Evolutionary conservation across 2,329 filamentous ascomycete species (phyloP).

Genomic region (Canariomyces notabilis): DNA sequence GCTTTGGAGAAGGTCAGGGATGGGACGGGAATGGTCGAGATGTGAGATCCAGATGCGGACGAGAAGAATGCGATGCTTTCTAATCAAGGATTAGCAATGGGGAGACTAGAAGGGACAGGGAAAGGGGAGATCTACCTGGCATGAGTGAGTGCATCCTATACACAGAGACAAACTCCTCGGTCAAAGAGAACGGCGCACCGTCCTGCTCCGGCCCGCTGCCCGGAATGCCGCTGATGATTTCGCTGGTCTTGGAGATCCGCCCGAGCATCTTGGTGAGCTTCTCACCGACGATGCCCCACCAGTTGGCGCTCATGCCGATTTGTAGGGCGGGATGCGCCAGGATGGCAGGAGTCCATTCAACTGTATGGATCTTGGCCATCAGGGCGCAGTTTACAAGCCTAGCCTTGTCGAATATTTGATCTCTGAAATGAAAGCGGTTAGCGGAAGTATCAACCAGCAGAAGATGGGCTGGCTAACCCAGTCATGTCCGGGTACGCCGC

Average conservation of each 20-base stretch:
- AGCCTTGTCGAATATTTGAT: slow-evolving; percentile 41
- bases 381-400: slow-evolving; percentile 41
- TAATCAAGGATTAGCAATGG: too few species aligned
- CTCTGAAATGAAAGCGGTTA: slow-evolving; percentile 16
- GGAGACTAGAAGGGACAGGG: neutral
- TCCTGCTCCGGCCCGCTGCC: slow-evolving; percentile 20
- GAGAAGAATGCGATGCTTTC: slow-evolving; percentile 15
- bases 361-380: slow-evolving; percentile 46
- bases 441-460: neutral
- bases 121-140: slow-evolving; percentile 6
- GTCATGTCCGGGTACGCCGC: slow-evolving; percentile 34
- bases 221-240: slow-evolving; percentile 31
- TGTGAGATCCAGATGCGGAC: slow-evolving; percentile 4
- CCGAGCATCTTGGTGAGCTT: slow-evolving; percentile 37
- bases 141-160: slow-evolving; percentile 20
- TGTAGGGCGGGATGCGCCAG: slow-evolving; percentile 39
- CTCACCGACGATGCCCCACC: slow-evolving; percentile 42
- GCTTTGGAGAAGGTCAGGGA: slow-evolving; percentile 10
- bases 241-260: slow-evolving; percentile 35
- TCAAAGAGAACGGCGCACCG: slow-evolving; percentile 16
- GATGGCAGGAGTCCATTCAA: slow-evolving; percentile 46
- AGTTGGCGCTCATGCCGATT: slow-evolving; percentile 41
- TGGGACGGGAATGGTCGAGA: slow-evolving; percentile 9
- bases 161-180: slow-evolving; percentile 21
- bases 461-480: slow-evolving; percentile 11